phyloP scores from a whole-genome alignment of 306 rosid genomes.

The Rosa persica region DNA sequence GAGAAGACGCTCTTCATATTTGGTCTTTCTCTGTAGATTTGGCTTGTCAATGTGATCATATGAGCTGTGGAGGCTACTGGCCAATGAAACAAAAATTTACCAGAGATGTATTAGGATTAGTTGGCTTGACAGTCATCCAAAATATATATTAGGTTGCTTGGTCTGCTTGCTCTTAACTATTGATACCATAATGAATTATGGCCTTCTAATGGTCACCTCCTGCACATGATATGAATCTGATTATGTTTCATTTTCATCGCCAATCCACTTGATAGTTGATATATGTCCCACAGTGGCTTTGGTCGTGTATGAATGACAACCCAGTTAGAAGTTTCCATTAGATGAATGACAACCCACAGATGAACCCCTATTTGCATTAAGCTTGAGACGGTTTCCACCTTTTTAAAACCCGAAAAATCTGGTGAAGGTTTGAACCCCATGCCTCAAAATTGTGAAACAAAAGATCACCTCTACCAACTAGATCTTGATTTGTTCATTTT shows the following conservation, averaged over 20 bases:
- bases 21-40: not conserved
- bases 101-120: slow-evolving; percentile 20
- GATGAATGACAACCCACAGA: not conserved
- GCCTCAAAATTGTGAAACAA: not conserved
- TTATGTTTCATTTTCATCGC: not conserved
- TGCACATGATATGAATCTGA: not conserved
- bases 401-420: not conserved
- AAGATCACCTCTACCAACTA: not conserved
- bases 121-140: slow-evolving; percentile 39
- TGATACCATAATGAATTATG: not conserved
- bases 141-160: slow-evolving; percentile 25
- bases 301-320: not conserved
- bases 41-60: not conserved
- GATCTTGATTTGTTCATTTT: too few relatives aligned
- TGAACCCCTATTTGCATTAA: not conserved
- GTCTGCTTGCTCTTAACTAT: slow-evolving; percentile 16
- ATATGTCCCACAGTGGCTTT: not conserved
- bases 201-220: not conserved
- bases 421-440: not conserved
- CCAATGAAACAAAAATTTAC: slow-evolving; percentile 29
- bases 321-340: not conserved
- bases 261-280: not conserved
- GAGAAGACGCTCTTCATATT: not conserved
- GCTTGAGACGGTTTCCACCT: not conserved
- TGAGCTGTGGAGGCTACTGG: slow-evolving; percentile 35